Evolutionary conservation across 148 eudicot species (phyloP), one percentile per base, ranked within the genome.

Genomic region (Vaccinium corymbosum): DNA sequence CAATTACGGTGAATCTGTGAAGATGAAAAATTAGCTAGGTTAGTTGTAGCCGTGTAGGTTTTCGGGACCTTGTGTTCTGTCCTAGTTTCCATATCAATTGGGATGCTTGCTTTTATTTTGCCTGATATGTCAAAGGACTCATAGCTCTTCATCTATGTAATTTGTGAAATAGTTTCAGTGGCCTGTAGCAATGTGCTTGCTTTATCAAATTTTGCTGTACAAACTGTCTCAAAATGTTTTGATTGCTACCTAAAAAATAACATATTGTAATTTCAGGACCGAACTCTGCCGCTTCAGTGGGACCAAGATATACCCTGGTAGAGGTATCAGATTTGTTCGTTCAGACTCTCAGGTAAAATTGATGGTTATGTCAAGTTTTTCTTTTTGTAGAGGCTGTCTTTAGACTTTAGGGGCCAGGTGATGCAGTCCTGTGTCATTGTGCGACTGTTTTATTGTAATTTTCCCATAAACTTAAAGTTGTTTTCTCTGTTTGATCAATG

Each of bases 231-330:
- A 42, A 22, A 49, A 50, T 66, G 16, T 50, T 81, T 25, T 66
- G 51, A 68, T 16, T 68, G 22, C 17, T 76, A 25, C 35, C 2
- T 46, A 56, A 62, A n/a, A 62, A 2, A 11, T 53, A 7, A 35
- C 19, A 9, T 29, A 27, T 81, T 38, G 57, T 16, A 5, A 35
- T 82, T 32, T 35, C 82, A 91, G 91, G 89, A 89, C 91, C 52
- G 93, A 91, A 61, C 89, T 91, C 35, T 91, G 93, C 87, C 91
- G 91, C 35, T 91, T 91, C 83, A 91, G 93, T 48, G 93, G 93
- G 73, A 88, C 89, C 62, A 91, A 89, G 89, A 91, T 89, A 16
- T 91, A 91, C 85, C 93, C 91, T n/a, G 93, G 91, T 6, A 91
- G 82, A 86, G 93, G 93, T 13, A 91, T 89, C 80, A 85, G 93